A percentile compares a stretch with the other conserved stretches of the same genome.
Conservation (phyloP, 2,329 filamentous ascomycete genomes). For the Xylaria sp. region DNA sequence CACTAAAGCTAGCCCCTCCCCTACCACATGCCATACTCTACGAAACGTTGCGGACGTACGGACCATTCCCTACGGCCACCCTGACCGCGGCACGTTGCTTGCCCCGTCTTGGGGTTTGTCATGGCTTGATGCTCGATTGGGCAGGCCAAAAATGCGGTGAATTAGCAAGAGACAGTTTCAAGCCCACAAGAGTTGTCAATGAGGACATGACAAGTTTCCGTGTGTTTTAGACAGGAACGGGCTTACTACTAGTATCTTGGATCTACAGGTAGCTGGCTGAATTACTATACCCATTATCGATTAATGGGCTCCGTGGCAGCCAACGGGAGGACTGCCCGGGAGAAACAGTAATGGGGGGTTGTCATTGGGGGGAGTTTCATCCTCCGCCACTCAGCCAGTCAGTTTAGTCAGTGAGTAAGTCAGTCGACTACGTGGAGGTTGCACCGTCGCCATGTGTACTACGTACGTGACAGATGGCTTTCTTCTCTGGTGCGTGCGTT, state of each 20-base stretch:
- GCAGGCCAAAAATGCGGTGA: slow-evolving; percentile 23
- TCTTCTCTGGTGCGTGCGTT: slow-evolving; percentile 13
- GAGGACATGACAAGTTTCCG: slow-evolving; percentile 24
- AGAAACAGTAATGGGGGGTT: slow-evolving; percentile 29
- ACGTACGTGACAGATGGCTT: slow-evolving; percentile 34
- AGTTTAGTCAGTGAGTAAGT: background rate
- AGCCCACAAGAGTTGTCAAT: slow-evolving; percentile 2
- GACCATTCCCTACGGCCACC: slow-evolving; percentile 25
- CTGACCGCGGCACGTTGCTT: slow-evolving; percentile 30
- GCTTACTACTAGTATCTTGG: slow-evolving; percentile 15
- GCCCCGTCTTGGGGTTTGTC: slow-evolving; percentile 17
- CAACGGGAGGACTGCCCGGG: slow-evolving; percentile 16
- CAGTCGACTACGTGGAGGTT: slow-evolving; percentile 28
- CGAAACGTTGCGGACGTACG: slow-evolving; percentile 42
- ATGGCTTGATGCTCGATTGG: slow-evolving; percentile 18
- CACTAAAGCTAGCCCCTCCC: slow-evolving; percentile 13
- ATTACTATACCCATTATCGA: slow-evolving; percentile 23
- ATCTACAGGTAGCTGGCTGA: slow-evolving; percentile 5
- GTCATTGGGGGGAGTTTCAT: slow-evolving; percentile 24
- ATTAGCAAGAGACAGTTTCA: slow-evolving; percentile 11
- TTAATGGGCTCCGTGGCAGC: slow-evolving; percentile 30
- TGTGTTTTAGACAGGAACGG: background rate
- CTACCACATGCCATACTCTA: slow-evolving; percentile 33
- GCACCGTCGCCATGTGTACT: slow-evolving; percentile 27
- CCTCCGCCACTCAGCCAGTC: slow-evolving; percentile 17